phyloP scores from a whole-genome alignment of 225 moss, liverwort and hornwort genomes.

The Takakia lepidozioides region DNA sequence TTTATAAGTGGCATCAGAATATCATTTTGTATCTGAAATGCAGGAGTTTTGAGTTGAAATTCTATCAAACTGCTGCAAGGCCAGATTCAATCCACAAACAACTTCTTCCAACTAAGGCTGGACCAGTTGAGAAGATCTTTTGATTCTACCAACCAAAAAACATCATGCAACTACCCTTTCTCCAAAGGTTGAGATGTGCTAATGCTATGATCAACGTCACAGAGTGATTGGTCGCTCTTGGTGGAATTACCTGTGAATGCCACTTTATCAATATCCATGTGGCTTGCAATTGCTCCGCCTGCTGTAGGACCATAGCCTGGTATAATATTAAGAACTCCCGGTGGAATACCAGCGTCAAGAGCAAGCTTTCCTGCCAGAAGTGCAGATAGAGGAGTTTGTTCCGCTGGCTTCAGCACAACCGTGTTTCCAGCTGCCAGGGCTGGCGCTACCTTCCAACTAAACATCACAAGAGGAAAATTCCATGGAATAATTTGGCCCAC shows the following conservation, averaged over 20 bases:
- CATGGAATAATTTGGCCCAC: conserved; percentile 90
- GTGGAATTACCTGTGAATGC: conserved; percentile 79
- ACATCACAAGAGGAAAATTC: conserved; percentile 89
- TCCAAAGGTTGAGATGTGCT: no score
- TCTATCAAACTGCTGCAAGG: no score
- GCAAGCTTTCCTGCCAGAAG: conserved; percentile 74
- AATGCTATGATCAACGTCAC: no score
- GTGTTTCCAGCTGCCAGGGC: conserved; percentile 78
- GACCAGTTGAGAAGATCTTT: no score
- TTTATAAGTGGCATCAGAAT: no score
- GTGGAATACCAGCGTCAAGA: conserved; percentile 82
- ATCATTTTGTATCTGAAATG: no score
- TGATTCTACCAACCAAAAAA: no score
- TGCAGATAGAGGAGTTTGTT: conserved; percentile 86
- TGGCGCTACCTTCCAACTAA: conserved; percentile 84
- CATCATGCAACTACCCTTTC: no score
- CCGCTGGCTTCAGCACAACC: conserved; percentile 75
- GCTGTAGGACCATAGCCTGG: conserved; percentile 78
- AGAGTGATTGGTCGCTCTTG: no score
- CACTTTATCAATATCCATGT: conserved; percentile 84
- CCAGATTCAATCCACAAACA: no score
- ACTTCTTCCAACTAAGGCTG: no score
- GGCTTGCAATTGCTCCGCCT: conserved; percentile 59
- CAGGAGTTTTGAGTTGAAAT: no score
- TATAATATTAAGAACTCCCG: conserved; percentile 81